Conservation (phyloP, 306 rosid species). For the Glycine tomentella region DNA sequence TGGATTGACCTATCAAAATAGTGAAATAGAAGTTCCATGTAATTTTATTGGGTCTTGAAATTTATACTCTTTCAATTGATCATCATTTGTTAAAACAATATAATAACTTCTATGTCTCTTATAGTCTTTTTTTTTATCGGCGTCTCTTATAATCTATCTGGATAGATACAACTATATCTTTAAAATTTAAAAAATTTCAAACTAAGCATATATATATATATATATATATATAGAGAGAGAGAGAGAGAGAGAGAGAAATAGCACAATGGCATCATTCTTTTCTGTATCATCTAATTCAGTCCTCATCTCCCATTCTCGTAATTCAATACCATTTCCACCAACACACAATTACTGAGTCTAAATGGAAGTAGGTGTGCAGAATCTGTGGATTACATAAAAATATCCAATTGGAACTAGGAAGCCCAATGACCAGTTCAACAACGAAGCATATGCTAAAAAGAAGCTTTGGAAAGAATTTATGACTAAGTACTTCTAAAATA, state of each 20-base stretch:
- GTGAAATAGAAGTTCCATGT: slow-evolving; percentile 32
- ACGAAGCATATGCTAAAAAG: slow-evolving; percentile 11
- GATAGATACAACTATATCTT: not conserved
- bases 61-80: slow-evolving; percentile 21
- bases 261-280: not conserved
- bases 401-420: not conserved
- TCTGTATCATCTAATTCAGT: slow-evolving; percentile 7
- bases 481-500: not conserved
- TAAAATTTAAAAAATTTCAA: slow-evolving; percentile 17
- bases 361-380: not conserved
- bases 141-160: slow-evolving; percentile 6
- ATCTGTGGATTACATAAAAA: not conserved
- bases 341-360: not conserved
- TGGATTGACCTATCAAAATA: slow-evolving; percentile 3
- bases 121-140: not conserved
- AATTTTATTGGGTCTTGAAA: slow-evolving; percentile 6
- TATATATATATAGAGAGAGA: too few relatives aligned
- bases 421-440: slow-evolving; percentile 8
- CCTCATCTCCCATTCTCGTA: not conserved
- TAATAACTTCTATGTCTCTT: slow-evolving; percentile 7
- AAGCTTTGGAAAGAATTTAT: slow-evolving; percentile 3
- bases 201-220: slow-evolving; percentile 3
- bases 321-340: slow-evolving; percentile 4
- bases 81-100: not conserved
- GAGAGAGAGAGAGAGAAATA: not conserved